phyloP scores from a whole-genome alignment of 108 stramenopile species.

The Cyclotella cryptica region DNA sequence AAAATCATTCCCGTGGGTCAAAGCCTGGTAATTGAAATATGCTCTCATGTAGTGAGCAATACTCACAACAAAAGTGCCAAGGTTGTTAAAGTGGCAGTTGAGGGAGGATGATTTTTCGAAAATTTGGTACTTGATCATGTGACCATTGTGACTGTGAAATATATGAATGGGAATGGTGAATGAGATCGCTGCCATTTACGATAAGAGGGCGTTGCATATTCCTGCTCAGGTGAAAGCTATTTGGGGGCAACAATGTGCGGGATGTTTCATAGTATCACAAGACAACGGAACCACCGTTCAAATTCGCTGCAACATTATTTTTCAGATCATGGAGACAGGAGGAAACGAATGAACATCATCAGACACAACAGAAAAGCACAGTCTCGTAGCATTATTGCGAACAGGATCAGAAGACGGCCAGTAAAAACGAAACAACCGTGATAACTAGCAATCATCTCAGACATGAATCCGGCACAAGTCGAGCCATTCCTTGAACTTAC shows the following conservation, averaged over 20 bases:
- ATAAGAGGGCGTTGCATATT: neutral
- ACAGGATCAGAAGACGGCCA: no score
- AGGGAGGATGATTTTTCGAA: conserved; percentile 69
- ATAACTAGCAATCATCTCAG: no score
- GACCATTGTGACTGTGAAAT: conserved; percentile 78
- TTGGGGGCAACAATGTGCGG: no score
- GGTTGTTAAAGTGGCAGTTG: conserved; percentile 81
- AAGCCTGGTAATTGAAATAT: conserved; percentile 87
- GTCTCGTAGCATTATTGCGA: no score
- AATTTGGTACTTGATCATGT: conserved; percentile 91
- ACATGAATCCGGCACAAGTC: neutral
- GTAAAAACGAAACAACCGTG: no score
- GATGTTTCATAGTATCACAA: no score
- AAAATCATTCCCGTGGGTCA: conserved; percentile 75
- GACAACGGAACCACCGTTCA: no score
- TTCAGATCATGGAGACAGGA: no score
- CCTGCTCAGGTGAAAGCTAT: neutral
- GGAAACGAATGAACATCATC: no score
- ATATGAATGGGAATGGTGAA: neutral
- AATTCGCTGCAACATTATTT: no score
- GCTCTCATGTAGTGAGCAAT: conserved; percentile 93
- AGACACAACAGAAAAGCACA: no score
- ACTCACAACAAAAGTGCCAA: conserved; percentile 87
- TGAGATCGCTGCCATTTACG: conserved; percentile 2
- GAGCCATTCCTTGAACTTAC: conserved; percentile 58